Percentiles rank a stretch among this genome's conserved stretches.
Evolutionary conservation across 768 basidiomycete species (phyloP).

Genomic region (Boletus insuetus): DNA sequence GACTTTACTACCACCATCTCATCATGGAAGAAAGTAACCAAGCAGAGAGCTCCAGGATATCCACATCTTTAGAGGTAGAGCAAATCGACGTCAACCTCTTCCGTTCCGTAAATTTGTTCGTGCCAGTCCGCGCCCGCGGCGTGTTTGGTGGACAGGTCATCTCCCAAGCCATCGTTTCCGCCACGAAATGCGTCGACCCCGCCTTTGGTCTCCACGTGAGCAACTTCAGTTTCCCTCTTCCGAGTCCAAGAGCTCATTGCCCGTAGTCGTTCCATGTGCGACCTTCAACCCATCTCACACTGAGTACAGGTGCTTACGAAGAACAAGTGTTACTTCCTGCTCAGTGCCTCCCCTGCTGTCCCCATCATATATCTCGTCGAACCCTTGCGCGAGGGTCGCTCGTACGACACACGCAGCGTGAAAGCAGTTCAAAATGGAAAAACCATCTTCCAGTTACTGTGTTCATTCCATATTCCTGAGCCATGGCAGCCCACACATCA

Average conservation of each 20-base stretch:
- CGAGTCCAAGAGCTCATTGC: background rate
- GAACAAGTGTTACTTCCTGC: constrained; percentile 75
- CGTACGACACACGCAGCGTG: constrained; percentile 66
- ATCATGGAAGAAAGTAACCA: constrained; percentile 43
- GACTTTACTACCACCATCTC: too few species aligned
- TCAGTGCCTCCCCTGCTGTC: constrained; percentile 66
- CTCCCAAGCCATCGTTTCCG: constrained; percentile 80
- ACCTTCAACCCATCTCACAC: background rate
- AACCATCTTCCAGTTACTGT: constrained; percentile 62
- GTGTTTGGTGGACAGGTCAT: constrained; percentile 92
- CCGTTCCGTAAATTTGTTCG: constrained; percentile 69
- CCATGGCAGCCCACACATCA: constrained; percentile 69
- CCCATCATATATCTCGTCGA: constrained; percentile 82
- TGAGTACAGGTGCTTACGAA: constrained; percentile 4
- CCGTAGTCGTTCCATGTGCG: constrained; percentile 68
- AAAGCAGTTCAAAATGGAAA: constrained; percentile 57
- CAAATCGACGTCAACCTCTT: constrained; percentile 74
- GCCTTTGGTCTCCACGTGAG: constrained; percentile 72
- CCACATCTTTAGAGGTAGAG: constrained; percentile 75
- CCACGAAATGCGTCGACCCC: constrained; percentile 69
- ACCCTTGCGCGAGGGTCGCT: constrained; percentile 67
- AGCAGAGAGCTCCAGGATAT: constrained; percentile 65
- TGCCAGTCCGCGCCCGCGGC: constrained; percentile 61
- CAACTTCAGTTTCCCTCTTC: background rate
- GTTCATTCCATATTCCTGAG: constrained; percentile 82